Conservation (phyloP, 1,139 yeast genomes). For the Blastobotrys indianensis region DNA sequence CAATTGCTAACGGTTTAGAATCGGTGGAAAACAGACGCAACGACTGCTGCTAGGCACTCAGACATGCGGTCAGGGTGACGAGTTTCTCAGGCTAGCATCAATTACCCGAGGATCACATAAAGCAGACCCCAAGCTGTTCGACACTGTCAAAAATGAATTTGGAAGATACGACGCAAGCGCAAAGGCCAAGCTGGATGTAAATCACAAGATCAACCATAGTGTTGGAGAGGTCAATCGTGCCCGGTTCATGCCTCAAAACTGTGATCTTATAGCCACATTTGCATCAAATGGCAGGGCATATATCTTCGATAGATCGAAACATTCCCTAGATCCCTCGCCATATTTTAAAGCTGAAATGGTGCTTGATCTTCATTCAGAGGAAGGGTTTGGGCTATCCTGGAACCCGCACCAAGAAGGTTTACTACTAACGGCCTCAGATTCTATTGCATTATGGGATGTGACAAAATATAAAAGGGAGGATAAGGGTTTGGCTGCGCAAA, state of each 20-base stretch:
- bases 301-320: slow-evolving; percentile 54
- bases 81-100: slow-evolving; percentile 70
- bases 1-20: slow-evolving; percentile 11
- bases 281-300: slow-evolving; percentile 70
- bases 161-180: slow-evolving; percentile 29
- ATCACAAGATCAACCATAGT: slow-evolving; percentile 45
- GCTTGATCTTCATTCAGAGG: slow-evolving; percentile 58
- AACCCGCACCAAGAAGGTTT: slow-evolving; percentile 36
- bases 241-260: slow-evolving; percentile 76
- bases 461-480: slow-evolving; percentile 26
- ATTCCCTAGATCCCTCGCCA: slow-evolving; percentile 35
- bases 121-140: slow-evolving; percentile 32
- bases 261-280: slow-evolving; percentile 68
- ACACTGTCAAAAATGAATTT: slow-evolving; percentile 30
- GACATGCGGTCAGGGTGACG: slow-evolving; percentile 72
- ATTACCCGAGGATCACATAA: slow-evolving; percentile 50
- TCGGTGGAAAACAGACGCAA: slow-evolving; percentile 26
- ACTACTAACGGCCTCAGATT: slow-evolving; percentile 60
- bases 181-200: slow-evolving; percentile 43
- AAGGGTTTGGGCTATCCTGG: slow-evolving; percentile 77
- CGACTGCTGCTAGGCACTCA: slow-evolving; percentile 74
- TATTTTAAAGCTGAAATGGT: slow-evolving; percentile 32
- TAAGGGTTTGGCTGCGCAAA: slow-evolving; percentile 15
- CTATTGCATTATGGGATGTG: slow-evolving; percentile 67
- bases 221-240: slow-evolving; percentile 71